Evolutionary conservation across 768 basidiomycete species (phyloP), one percentile per base, ranked within the genome.

Genomic region (Mycena belliarum): DNA sequence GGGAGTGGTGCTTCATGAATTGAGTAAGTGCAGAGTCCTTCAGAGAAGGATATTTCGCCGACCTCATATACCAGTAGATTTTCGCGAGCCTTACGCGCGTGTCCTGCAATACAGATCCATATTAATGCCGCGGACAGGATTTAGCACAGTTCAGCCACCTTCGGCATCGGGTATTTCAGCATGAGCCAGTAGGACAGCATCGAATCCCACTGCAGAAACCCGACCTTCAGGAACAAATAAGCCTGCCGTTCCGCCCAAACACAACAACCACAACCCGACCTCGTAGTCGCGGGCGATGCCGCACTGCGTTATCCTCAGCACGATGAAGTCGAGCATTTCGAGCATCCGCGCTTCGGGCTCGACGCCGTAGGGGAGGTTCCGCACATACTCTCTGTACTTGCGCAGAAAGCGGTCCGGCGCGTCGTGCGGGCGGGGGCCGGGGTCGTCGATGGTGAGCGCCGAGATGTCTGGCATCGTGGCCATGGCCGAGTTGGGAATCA

Each of bases 161-260:
- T 87, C 53, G 90, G 91, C 66, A 95, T 87, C 33, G 91, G 93
- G 67, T 93, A 94, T 67, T 92, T 91, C 69, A 95, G 80, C 76
- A 86, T 86, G 43, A 75, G 72, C 91, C 92, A 94, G 68, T 89
- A 85, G 47, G 78, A 79, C 48, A 89, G 66, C 85, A 91, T 86
- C 65, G 80, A 82, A 67, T 88, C 91, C 91, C 90, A 87, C 75
- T 91, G 88, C 43, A 86, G 59, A 57, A 94, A 81, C 8, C 91
- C 91, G 28, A 53, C 55, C 61, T 63, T 42, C 11, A 37, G 51
- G 47, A 32, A 24, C 25, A 12, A 29, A 20, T 54, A 15, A 54
- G 52, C n/a, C 16, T 15, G 26, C 4, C n/a, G 51, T 14, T 49
- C 20, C n/a, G n/a, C n/a, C 25, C 20, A 25, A 15, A 7, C n/a